phyloP scores from a whole-genome alignment of 225 moss, liverwort and hornwort species.

The Climacium dendroides region DNA sequence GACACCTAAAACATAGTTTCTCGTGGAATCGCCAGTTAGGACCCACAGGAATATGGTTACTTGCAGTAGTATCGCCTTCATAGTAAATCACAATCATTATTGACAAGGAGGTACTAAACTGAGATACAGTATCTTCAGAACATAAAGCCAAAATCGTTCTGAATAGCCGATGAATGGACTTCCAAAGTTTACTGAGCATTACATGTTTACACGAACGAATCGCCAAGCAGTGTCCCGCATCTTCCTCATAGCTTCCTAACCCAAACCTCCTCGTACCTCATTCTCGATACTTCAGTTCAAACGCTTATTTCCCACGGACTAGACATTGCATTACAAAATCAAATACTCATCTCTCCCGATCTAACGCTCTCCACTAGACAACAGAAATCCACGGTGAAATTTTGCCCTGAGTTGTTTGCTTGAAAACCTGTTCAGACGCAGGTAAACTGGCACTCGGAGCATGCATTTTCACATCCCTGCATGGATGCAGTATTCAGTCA shows the following conservation, averaged over 20 bases:
- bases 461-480: conserved; percentile 38
- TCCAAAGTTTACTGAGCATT: neutral
- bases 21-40: neutral
- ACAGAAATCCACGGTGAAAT: conserved; percentile 46
- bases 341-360: neutral
- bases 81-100: neutral
- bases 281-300: neutral
- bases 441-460: conserved; percentile 3
- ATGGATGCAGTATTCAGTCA: neutral
- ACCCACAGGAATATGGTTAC: neutral
- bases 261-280: neutral
- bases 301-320: neutral
- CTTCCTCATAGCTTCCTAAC: neutral
- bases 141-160: neutral
- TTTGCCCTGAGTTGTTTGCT: conserved; percentile 23
- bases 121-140: neutral
- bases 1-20: neutral
- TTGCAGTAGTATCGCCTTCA: neutral
- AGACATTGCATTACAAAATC: neutral
- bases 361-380: neutral
- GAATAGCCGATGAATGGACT: neutral
- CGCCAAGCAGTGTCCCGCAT: neutral
- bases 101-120: neutral
- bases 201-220: neutral
- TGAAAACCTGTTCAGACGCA: conserved; percentile 24